Base-by-base conservation (phyloP, 192 early-diverging fungal species). In the Gryganskiella cystojenkinii region DNA sequence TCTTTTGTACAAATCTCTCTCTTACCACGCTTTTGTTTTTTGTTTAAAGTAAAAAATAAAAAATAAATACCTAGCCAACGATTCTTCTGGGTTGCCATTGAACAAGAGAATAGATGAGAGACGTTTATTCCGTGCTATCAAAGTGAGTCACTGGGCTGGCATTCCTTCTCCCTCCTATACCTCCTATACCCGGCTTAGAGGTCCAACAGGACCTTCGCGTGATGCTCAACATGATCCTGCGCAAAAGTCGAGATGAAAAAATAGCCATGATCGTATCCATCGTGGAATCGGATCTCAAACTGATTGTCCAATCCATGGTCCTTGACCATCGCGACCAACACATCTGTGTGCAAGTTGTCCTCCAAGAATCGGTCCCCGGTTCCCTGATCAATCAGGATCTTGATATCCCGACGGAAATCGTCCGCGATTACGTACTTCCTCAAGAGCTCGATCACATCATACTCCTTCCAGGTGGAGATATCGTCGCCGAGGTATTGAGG, bases 211-310 rank as follows among this genome's bases (percentile, higher is more conserved):
- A 51, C 60, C 58, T 89, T 84, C 28, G 87, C 89, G 61, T 96
- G 94, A 70, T 93, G 94, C 3, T 71, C 55, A 35, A 96, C 83
- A 67, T 96, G 95, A 54, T 93, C 91, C 11, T 88, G 79, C 56
- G 92, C 85, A 78, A 97, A 94, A 14, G 90, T 89, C 47, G 85
- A 80, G 62, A 97, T 91, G 64, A 95, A 96, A 72, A 75, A 97
- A 76, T 97, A 97, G 22, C 86, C 87, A 69, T 97, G 95, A 66
- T 96, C 94, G 60, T 94, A 97, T 22, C 92, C 94, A 30, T 92
- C 90, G 54, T 91, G 92, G 81, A 87, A 83, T 25, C 88, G 84
- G 46, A 88, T 83, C 14, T 81, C 80, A n/a, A 94, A 88, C 57
- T 81, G 64, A 14, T 86, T 67, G 7, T 69, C 64, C 35, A 80